Evolutionary conservation across 768 basidiomycete genomes (phyloP).

Genomic region (Lentinula aciculospora): DNA sequence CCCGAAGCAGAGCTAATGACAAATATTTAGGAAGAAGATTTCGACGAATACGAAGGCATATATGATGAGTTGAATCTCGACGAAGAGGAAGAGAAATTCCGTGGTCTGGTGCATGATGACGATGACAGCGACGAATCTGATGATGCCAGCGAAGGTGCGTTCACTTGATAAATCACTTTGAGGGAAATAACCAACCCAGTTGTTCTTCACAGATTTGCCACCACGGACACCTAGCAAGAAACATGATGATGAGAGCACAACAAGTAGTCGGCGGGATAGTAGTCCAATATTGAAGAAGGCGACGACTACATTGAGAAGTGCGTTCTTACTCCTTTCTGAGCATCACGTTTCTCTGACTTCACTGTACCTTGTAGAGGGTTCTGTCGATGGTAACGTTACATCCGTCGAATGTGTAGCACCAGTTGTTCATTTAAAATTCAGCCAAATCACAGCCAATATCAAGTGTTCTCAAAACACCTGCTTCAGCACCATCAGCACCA

Average conservation of each 20-base stretch:
- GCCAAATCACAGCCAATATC: slow-evolving; percentile 76
- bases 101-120: slow-evolving; percentile 67
- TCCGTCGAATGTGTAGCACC: background rate
- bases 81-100: slow-evolving; percentile 92
- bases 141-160: slow-evolving; percentile 64
- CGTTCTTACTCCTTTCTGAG: slow-evolving; percentile 22
- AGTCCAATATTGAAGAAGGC: slow-evolving; percentile 83
- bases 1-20: slow-evolving; percentile 14
- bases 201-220: slow-evolving; percentile 43
- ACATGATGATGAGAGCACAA: slow-evolving; percentile 71
- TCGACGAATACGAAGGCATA: slow-evolving; percentile 95
- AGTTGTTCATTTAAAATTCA: slow-evolving; percentile 17
- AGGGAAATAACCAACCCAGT: background rate
- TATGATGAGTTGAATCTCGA: slow-evolving; percentile 98
- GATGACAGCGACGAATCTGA: slow-evolving; percentile 78
- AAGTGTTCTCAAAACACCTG: slow-evolving; percentile 65
- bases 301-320: slow-evolving; percentile 56
- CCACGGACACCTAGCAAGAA: slow-evolving; percentile 67
- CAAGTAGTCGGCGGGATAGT: slow-evolving; percentile 71
- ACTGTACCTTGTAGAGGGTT: slow-evolving; percentile 46
- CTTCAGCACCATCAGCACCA: slow-evolving; percentile 23
- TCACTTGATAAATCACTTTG: background rate
- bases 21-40: slow-evolving; percentile 79
- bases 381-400: slow-evolving; percentile 53
- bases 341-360: slow-evolving; percentile 13